These are phyloP conservation scores for Tetraselmis striata DNA, from an alignment of 139 green algal species.

Conservation along the genomic window DNA sequence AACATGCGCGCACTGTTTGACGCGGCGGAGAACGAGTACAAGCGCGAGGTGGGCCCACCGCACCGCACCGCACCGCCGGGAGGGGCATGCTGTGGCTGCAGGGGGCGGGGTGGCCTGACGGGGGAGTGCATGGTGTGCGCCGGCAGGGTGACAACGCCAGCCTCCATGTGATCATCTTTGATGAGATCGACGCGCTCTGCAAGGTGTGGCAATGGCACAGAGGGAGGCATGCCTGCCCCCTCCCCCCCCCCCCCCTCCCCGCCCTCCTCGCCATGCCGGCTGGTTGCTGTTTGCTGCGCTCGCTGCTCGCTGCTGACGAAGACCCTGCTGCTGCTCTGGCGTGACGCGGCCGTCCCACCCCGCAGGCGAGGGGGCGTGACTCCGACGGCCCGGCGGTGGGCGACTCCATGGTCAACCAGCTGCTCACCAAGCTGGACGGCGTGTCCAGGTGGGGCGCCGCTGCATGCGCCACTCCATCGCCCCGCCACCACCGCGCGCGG, in stretches of 20 bases:
- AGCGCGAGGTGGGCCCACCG: not conserved
- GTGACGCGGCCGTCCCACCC: no score
- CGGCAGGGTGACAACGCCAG: not conserved
- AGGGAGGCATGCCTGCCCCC: not conserved
- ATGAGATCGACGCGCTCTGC: slow-evolving; percentile 19
- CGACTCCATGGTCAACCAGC: slow-evolving; percentile 33
- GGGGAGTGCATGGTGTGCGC: no score
- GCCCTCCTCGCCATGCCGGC: slow-evolving; percentile 5
- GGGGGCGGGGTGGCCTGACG: no score
- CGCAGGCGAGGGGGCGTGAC: not conserved
- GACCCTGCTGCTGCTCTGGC: no score
- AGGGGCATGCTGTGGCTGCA: no score
- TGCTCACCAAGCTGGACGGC: slow-evolving; percentile 36
- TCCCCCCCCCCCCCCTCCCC: not conserved
- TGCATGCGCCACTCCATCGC: no score
- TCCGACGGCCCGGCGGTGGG: slow-evolving; percentile 11
- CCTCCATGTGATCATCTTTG: slow-evolving; percentile 12
- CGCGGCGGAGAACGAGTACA: slow-evolving; percentile 17
- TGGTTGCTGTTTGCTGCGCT: slow-evolving; percentile 16
- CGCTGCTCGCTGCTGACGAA: no score
- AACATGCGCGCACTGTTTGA: slow-evolving; percentile 31
- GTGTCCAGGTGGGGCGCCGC: no score
- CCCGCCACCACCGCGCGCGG: no score
- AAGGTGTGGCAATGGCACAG: no score
- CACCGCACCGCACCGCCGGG: no score